phyloP scores from a whole-genome alignment of 2,329 filamentous ascomycete species.

The Epichloe glyceriae region DNA sequence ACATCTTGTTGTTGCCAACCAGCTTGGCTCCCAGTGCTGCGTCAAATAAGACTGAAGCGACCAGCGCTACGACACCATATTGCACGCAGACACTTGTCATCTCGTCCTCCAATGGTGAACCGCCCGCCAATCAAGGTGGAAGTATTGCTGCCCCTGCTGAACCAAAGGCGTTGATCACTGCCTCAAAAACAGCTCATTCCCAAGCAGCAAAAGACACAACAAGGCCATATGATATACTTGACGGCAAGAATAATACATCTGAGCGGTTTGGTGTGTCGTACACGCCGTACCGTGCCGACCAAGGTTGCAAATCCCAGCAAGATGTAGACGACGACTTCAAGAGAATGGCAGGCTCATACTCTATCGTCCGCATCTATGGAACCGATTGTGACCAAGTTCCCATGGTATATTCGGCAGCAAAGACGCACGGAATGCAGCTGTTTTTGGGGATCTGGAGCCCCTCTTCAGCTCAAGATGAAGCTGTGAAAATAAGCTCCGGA shows the following conservation, averaged over 20 bases:
- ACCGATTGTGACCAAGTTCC: constrained; percentile 63
- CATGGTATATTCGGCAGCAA: constrained; percentile 48
- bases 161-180: neutral
- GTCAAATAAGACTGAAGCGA: constrained; percentile 1
- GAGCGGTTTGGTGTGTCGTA: constrained; percentile 32
- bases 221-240: neutral
- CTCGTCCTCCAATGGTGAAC: neutral
- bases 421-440: constrained; percentile 51
- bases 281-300: constrained; percentile 35
- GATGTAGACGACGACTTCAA: constrained; percentile 54
- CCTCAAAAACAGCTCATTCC: neutral
- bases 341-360: constrained; percentile 38
- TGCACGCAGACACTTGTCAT: constrained; percentile 2
- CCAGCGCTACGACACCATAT: neutral
- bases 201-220: neutral
- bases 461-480: constrained; percentile 38
- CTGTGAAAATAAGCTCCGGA: constrained; percentile 46
- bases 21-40: constrained; percentile 4
- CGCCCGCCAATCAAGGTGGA: neutral
- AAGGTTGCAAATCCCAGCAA: constrained; percentile 51
- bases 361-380: constrained; percentile 63
- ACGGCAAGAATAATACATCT: constrained; percentile 2
- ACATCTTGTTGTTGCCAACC: constrained; percentile 14
- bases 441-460: constrained; percentile 66
- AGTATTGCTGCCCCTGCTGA: neutral